Conservation (phyloP, 1,284 basidiomycete genomes). For the Trichosporon sp. region DNA sequence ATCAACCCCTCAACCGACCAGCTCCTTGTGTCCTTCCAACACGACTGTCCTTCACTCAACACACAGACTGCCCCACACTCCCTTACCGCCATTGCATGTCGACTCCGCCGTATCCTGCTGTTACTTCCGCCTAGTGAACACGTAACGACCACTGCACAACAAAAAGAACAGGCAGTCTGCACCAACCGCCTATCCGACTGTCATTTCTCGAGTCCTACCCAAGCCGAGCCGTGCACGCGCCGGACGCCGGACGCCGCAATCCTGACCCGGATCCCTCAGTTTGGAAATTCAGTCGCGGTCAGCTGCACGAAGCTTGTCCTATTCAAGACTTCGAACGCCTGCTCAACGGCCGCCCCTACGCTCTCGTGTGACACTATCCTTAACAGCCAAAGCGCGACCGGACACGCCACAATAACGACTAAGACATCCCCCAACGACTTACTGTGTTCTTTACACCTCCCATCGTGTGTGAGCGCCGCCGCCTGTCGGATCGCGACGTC, state of each 20-base stretch:
- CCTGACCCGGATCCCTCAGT: conserved; percentile 6
- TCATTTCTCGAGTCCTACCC: not conserved
- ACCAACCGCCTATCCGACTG: not conserved
- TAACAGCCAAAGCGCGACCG: not conserved
- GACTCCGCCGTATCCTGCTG: not conserved
- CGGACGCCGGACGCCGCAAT: not conserved
- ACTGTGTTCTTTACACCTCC: not conserved
- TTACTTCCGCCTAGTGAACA: not conserved
- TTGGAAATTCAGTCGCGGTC: conserved; percentile 10
- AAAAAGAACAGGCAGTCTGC: not conserved
- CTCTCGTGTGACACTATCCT: not conserved
- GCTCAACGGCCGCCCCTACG: not conserved
- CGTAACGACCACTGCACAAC: not conserved
- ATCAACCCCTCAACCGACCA: not conserved
- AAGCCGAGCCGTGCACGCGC: conserved; percentile 12
- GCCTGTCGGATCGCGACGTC: not conserved
- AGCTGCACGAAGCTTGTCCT: not conserved
- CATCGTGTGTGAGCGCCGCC: not conserved
- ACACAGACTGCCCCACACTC: not conserved
- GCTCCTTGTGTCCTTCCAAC: not conserved
- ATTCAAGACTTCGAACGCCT: not conserved
- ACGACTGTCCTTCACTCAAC: not conserved
- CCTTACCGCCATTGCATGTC: not conserved
- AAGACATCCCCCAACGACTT: not conserved
- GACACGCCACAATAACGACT: not conserved